phyloP scores from a whole-genome alignment of 768 basidiomycete species.

The Mycena vitilis region DNA sequence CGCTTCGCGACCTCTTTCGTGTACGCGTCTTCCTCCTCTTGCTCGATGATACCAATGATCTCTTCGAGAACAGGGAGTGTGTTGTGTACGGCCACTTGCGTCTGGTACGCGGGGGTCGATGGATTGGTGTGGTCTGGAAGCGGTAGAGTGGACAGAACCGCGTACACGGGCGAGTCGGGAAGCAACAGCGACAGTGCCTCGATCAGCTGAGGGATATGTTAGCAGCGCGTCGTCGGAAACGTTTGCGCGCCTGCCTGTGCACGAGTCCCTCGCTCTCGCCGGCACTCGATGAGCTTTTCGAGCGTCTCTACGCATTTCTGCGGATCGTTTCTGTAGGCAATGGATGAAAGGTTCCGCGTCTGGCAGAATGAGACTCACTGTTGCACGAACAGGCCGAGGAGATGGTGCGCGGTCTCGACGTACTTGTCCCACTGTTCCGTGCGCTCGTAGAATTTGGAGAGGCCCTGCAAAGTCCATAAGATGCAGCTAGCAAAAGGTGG shows the following conservation, averaged over 20 bases:
- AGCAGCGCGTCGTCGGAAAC: constrained; percentile 10
- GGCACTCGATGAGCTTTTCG: constrained; percentile 79
- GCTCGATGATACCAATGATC: constrained; percentile 71
- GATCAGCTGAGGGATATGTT: constrained; percentile 62
- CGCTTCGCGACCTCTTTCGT: constrained; percentile 81
- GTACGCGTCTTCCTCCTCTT: constrained; percentile 66
- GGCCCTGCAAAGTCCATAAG: constrained; percentile 62
- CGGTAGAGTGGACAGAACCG: constrained; percentile 73
- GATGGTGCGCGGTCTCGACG: constrained; percentile 60
- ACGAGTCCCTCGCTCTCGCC: constrained; percentile 68
- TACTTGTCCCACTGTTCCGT: constrained; percentile 68
- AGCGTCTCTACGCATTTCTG: constrained; percentile 84
- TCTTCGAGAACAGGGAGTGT: constrained; percentile 80
- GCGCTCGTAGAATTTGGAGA: constrained; percentile 79
- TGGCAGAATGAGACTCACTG: constrained; percentile 51
- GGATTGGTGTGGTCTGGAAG: constrained; percentile 84
- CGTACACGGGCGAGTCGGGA: constrained; percentile 75
- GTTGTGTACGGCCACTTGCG: constrained; percentile 75
- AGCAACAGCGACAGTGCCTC: constrained; percentile 76
- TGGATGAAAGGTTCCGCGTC: constrained; percentile 6
- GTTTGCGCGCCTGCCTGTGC: constrained; percentile 59
- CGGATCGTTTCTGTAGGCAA: constrained; percentile 69
- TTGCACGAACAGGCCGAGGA: constrained; percentile 70
- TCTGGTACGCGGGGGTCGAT: constrained; percentile 64
- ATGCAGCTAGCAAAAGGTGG: constrained; percentile 34